Conservation (phyloP, 192 early-diverging fungal species). For the Rhizoclosmatium globosum region DNA sequence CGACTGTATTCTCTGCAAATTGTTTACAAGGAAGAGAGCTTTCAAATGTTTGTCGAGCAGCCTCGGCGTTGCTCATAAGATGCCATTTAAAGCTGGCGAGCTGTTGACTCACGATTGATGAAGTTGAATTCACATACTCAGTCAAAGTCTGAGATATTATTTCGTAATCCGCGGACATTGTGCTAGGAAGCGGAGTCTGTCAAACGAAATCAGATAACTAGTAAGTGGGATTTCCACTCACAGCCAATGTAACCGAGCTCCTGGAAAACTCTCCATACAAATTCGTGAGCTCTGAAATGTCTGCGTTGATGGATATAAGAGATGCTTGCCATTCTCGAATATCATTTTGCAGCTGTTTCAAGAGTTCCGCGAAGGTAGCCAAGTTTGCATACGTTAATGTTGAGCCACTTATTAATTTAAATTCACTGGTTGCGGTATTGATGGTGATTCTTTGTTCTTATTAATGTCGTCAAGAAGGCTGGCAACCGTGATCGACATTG, state of each 20-base stretch:
- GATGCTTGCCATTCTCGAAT: neutral
- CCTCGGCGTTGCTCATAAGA: neutral
- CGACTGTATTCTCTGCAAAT: neutral
- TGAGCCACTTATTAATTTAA: neutral
- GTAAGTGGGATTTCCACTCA: neutral
- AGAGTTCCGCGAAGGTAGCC: neutral
- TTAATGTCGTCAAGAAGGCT: neutral
- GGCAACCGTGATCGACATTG: neutral
- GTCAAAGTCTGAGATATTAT: neutral
- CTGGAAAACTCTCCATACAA: neutral
- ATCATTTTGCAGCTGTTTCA: neutral
- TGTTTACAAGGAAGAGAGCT: neutral
- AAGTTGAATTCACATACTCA: neutral
- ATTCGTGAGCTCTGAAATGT: slow-evolving; percentile 1
- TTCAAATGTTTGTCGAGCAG: neutral
- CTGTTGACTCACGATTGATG: neutral
- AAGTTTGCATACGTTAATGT: neutral
- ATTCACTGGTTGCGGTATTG: neutral
- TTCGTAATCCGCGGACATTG: neutral
- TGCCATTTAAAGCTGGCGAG: neutral
- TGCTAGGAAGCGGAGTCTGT: neutral
- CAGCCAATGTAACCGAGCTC: neutral
- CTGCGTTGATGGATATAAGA: neutral
- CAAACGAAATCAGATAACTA: no score
- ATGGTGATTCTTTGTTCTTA: neutral